Evolutionary conservation across 495 filamentous ascomycete species (phyloP).

Genomic region (Bacidia gigantensis): DNA sequence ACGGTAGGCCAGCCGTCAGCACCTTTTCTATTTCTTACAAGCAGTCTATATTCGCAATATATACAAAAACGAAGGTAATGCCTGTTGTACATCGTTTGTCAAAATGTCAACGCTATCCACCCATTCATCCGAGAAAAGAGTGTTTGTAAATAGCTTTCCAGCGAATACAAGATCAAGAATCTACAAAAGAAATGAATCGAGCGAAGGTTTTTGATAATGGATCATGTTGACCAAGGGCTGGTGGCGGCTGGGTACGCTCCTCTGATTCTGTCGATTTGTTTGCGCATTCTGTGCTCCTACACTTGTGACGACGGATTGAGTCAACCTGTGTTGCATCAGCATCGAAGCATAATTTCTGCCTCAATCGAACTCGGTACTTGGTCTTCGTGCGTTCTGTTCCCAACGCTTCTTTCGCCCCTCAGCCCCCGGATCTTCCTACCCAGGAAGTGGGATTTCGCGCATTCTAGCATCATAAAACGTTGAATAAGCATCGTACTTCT

Average conservation of each 20-base stretch:
- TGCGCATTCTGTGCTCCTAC: background rate
- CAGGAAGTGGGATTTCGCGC: background rate
- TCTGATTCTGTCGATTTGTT: background rate
- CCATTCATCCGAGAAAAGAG: no score
- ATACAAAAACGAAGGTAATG: no score
- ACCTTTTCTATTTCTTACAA: no score
- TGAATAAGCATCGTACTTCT: background rate
- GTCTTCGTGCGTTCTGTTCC: background rate
- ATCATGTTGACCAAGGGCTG: slow-evolving; percentile 7
- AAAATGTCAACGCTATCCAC: no score
- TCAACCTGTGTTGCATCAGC: background rate
- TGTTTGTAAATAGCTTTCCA: no score
- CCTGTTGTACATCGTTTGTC: no score
- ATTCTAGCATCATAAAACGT: background rate
- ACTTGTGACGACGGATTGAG: background rate
- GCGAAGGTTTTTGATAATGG: no score
- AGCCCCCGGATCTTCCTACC: background rate
- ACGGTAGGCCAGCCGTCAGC: no score
- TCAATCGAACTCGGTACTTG: background rate
- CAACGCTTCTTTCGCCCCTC: background rate
- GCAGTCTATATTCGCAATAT: no score
- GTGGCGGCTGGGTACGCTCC: slow-evolving; percentile 1
- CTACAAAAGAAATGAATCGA: no score
- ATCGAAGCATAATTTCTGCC: background rate
- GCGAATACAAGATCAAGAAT: no score